Evolutionary conservation across 345 rosid species (phyloP), one percentile per base, ranked within the genome.

Genomic region (Salix purpurea): DNA sequence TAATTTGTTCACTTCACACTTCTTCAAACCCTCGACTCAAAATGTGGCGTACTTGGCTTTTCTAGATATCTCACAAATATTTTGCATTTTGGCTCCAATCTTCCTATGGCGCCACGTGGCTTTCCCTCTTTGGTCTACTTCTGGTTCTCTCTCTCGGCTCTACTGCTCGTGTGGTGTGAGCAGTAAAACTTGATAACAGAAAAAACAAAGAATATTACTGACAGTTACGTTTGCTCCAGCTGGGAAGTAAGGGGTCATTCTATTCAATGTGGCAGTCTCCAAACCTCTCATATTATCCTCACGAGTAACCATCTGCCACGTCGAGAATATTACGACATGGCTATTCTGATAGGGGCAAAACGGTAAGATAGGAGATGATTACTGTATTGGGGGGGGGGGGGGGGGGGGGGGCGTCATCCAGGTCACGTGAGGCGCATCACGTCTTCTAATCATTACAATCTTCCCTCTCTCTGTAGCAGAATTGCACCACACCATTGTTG

Each of bases 361-460:
- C 6, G 18, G 70, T 67, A 9, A 67, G 19, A 18, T 9, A 2
- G 12, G 26, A 21, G 42, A 21, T 28, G 16, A 5, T 67, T 36
- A 67, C 42, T 36, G 46, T n/a, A 3, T 5, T n/a, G 56, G 21
- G 0, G 40, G 21, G 26, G 44, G 70, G 70, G 40, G 21, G 26
- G 44, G 70, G 56, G 21, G 0, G 40, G 21, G 26, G 44, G 70
- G 70, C 70, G 10, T n/a, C 36, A 67, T 67, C 68, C 39, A 36
- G 46, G 44, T 70, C 73, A 70, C 73, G 73, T 70, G 73, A 26
- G 73, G 19, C 6, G 62, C 37, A 46, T 46, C 61, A 2, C 40
- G 58, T 48, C 21, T 24, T 34, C 14, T 69, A 70, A 70, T 71
- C 74, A 56, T 54, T 34, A 15, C 28, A 28, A 1, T 21, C 30